phyloP scores from a whole-genome alignment of 1,284 basidiomycete species.

The Pholiota adiposa region DNA sequence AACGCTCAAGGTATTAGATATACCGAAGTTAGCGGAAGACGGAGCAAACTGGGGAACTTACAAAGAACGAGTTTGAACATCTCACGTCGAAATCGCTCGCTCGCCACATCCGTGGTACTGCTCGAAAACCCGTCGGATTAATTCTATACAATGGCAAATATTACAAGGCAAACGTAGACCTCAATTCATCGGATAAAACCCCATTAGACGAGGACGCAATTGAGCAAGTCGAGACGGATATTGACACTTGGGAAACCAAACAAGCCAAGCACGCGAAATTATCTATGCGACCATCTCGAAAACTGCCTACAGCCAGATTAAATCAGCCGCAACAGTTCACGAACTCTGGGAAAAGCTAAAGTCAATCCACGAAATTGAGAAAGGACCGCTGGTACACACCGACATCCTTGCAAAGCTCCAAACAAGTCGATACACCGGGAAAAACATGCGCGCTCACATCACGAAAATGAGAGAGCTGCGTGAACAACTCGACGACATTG shows the following conservation, averaged over 20 bases:
- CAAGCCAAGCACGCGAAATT: slow-evolving; percentile 27
- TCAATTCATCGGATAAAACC: not conserved
- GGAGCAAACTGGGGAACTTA: slow-evolving; percentile 37
- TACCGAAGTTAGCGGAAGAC: slow-evolving; percentile 33
- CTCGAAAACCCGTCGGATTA: slow-evolving; percentile 23
- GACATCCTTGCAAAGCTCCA: slow-evolving; percentile 26
- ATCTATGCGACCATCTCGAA: slow-evolving; percentile 27
- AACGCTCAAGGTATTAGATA: slow-evolving; percentile 1
- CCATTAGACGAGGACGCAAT: slow-evolving; percentile 26
- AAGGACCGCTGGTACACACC: slow-evolving; percentile 23
- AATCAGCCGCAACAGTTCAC: slow-evolving; percentile 13
- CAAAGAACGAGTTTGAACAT: slow-evolving; percentile 26
- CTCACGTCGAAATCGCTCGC: slow-evolving; percentile 27
- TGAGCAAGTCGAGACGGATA: slow-evolving; percentile 21
- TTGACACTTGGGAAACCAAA: slow-evolving; percentile 27
- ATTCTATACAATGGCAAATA: slow-evolving; percentile 12
- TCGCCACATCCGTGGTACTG: slow-evolving; percentile 30
- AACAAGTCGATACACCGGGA: slow-evolving; percentile 21
- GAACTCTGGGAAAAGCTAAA: slow-evolving; percentile 25
- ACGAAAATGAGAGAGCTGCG: slow-evolving; percentile 21
- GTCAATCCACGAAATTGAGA: slow-evolving; percentile 22
- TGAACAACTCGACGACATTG: slow-evolving; percentile 29
- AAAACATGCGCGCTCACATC: slow-evolving; percentile 26
- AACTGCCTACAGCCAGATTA: slow-evolving; percentile 26
- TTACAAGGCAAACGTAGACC: not conserved